phyloP scores from a whole-genome alignment of 2,329 filamentous ascomycete species.

The Dothistroma pini region DNA sequence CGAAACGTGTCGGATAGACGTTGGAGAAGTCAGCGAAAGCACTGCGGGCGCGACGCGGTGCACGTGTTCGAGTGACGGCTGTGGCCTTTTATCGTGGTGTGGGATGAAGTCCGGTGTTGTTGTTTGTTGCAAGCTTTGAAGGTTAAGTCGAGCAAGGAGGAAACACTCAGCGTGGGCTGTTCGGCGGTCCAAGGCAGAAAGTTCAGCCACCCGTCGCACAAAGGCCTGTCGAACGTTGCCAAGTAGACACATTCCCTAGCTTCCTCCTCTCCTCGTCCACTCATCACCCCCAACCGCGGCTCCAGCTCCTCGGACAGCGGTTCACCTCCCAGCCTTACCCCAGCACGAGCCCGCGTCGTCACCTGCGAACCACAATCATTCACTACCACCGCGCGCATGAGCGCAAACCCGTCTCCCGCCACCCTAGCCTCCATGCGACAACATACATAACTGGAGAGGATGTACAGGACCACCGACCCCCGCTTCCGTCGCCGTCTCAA shows the following conservation, averaged over 20 bases:
- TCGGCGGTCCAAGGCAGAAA: not conserved
- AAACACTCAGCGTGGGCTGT: too few relatives aligned
- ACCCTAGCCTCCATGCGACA: not conserved
- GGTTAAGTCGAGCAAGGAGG: too few relatives aligned
- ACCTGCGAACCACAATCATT: not conserved
- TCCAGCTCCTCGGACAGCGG: not conserved
- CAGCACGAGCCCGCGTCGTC: not conserved
- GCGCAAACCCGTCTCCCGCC: not conserved
- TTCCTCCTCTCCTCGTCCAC: not conserved
- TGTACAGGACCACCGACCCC: conserved; percentile 68
- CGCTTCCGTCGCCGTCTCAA: conserved; percentile 92
- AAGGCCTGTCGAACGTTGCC: not conserved
- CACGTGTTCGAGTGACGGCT: not conserved
- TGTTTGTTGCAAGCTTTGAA: too few relatives aligned
- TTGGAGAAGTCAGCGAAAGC: too few relatives aligned
- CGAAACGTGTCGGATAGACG: too few relatives aligned
- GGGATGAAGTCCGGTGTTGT: too few relatives aligned
- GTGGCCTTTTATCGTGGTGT: too few relatives aligned
- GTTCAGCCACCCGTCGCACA: not conserved
- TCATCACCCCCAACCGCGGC: not conserved
- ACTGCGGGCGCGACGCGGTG: too few relatives aligned
- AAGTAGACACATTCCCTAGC: not conserved
- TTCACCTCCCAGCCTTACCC: not conserved
- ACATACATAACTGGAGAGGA: conserved; percentile 27
- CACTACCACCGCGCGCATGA: not conserved